phyloP scores from a whole-genome alignment of 495 filamentous ascomycete species.

The Aspergillus bertholletiae region DNA sequence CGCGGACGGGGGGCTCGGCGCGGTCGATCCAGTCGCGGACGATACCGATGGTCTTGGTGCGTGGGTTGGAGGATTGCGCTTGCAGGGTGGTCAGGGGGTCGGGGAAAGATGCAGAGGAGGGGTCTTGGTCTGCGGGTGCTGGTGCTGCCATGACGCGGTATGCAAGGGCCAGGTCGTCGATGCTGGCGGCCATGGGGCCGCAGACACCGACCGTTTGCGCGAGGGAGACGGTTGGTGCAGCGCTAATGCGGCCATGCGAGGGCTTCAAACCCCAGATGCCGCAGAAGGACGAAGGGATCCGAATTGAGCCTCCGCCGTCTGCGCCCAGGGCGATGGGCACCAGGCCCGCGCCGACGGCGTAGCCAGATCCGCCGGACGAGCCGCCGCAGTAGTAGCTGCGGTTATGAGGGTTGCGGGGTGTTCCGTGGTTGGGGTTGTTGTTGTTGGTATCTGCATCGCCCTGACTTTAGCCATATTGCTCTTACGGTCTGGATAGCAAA shows the following conservation, averaged over 20 bases:
- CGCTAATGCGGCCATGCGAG: conserved; percentile 70
- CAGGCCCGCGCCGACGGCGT: conserved; percentile 70
- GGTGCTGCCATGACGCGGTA: conserved; percentile 75
- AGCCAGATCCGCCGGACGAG: conserved; percentile 81
- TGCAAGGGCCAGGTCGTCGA: conserved; percentile 76
- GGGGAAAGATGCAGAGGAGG: conserved; percentile 45
- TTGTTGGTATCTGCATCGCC: conserved; percentile 83
- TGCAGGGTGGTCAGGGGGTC: conserved; percentile 34
- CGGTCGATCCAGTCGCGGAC: conserved; percentile 71
- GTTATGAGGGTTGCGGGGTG: conserved; percentile 82
- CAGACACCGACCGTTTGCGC: conserved; percentile 62
- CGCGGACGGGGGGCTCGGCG: conserved; percentile 59
- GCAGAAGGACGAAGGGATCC: conserved; percentile 78
- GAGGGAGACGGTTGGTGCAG: conserved; percentile 55
- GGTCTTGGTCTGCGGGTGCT: conserved; percentile 51
- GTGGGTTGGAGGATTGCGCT: conserved; percentile 10
- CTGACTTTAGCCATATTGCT: too few species aligned
- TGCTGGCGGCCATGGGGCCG: conserved; percentile 75
- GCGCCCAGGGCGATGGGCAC: conserved; percentile 80
- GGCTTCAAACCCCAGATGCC: conserved; percentile 88
- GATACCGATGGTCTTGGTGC: conserved; percentile 60
- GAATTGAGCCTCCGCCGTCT: conserved; percentile 83
- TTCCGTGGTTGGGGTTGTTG: conserved; percentile 78
- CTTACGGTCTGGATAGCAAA: too few species aligned
- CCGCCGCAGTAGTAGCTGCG: conserved; percentile 79